Evolutionary conservation across 2,329 filamentous ascomycete species (phyloP).

Genomic region (Zasmidium citrigriseum): DNA sequence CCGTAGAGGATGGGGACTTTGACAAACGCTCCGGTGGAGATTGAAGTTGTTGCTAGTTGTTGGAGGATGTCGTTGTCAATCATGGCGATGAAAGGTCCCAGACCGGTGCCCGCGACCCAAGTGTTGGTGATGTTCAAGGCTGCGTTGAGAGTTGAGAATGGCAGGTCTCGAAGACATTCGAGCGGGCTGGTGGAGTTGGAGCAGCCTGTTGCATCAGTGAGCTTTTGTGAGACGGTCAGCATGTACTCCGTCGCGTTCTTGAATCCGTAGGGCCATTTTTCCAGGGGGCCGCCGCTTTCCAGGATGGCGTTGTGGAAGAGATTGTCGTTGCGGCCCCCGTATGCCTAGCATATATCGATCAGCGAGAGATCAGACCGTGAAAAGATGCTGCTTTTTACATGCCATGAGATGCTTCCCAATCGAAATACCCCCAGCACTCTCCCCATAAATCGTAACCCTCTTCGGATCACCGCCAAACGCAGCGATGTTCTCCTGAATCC

Average conservation of each 20-base stretch:
- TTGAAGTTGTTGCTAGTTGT: background rate
- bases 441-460: conserved; percentile 40
- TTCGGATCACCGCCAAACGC: conserved; percentile 60
- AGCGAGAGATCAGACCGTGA: background rate
- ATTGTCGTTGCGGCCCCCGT: conserved; percentile 29
- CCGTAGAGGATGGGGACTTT: conserved; percentile 50
- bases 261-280: conserved; percentile 10
- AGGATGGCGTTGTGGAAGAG: conserved; percentile 49
- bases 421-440: background rate
- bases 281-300: conserved; percentile 40
- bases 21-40: conserved; percentile 42
- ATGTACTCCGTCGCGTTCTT: background rate
- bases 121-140: conserved; percentile 1
- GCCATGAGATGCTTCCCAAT: conserved; percentile 38
- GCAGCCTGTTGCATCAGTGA: conserved; percentile 2
- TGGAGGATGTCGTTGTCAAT: background rate
- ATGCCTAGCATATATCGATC: conserved; percentile 28
- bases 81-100: background rate
- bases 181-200: background rate
- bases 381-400: background rate
- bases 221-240: background rate
- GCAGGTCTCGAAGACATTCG: background rate
- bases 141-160: background rate
- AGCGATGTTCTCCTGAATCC: conserved; percentile 61
- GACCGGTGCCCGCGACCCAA: background rate